Percentiles rank a stretch among this genome's conserved stretches.
These are phyloP conservation scores for Talaromyces sp. DNA, from an alignment of 2,329 filamentous ascomycete species.

Conservation along the genomic window DNA sequence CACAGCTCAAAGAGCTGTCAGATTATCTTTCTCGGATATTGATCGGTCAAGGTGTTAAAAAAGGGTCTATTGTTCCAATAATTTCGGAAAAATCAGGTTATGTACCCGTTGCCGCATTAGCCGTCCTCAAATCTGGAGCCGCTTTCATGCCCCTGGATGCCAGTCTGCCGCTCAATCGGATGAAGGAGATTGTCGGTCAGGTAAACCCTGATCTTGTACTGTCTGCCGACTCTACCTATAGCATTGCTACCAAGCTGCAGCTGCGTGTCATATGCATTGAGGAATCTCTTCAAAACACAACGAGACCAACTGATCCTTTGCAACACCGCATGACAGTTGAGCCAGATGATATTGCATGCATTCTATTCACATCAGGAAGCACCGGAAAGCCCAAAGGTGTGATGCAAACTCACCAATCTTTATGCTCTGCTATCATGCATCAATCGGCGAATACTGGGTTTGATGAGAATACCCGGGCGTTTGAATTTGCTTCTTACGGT, in stretches of 20 bases:
- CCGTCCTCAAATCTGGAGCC: slow-evolving; percentile 4
- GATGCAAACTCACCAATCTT: slow-evolving; percentile 55
- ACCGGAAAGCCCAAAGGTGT: slow-evolving; percentile 13
- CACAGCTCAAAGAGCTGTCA: neutral
- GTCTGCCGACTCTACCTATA: neutral
- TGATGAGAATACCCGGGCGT: slow-evolving; percentile 43
- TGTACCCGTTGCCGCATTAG: slow-evolving; percentile 8
- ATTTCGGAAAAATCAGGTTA: slow-evolving; percentile 5
- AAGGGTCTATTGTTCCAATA: neutral
- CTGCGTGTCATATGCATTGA: neutral
- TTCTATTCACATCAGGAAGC: slow-evolving; percentile 14
- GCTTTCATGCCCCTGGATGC: slow-evolving; percentile 1
- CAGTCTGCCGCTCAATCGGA: neutral
- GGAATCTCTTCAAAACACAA: neutral
- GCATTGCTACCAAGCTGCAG: neutral
- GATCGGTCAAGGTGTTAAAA: neutral
- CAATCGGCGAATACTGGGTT: slow-evolving; percentile 41
- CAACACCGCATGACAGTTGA: neutral
- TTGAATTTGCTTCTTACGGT: slow-evolving; percentile 37
- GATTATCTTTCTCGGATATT: neutral
- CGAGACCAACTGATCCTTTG: neutral
- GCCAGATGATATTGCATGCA: neutral
- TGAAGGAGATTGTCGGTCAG: neutral
- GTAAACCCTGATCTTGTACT: neutral
- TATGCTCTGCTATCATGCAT: slow-evolving; percentile 53